Evolutionary conservation across 768 basidiomycete genomes (phyloP).

Genomic region (Lactarius hengduanensis): DNA sequence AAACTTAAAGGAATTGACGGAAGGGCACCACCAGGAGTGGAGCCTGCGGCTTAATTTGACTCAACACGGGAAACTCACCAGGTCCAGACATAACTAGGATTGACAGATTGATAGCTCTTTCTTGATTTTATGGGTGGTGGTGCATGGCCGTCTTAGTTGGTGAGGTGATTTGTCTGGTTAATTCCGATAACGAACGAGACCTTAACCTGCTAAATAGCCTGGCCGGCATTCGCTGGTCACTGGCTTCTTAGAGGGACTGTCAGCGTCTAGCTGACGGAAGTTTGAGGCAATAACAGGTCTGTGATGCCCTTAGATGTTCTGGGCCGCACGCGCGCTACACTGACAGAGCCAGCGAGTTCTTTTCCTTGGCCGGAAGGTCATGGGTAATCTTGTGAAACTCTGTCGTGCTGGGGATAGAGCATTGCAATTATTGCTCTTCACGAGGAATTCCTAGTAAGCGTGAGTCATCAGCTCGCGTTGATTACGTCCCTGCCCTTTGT

Average conservation of each 20-base stretch:
- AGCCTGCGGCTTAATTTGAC: slow-evolving; percentile 86
- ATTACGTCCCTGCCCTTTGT: too few relatives aligned
- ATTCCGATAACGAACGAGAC: slow-evolving; percentile 95
- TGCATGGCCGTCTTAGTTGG: slow-evolving; percentile 89
- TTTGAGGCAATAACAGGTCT: slow-evolving; percentile 20
- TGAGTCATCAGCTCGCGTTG: too few relatives aligned
- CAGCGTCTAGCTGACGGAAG: slow-evolving; percentile 2
- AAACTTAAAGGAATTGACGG: slow-evolving; percentile 57
- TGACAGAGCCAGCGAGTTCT: slow-evolving; percentile 85
- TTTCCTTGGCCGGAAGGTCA: slow-evolving; percentile 69
- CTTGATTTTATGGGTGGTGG: slow-evolving; percentile 80
- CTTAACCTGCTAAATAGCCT: slow-evolving; percentile 91
- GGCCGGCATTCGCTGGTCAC: slow-evolving; percentile 66
- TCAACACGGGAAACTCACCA: slow-evolving; percentile 81
- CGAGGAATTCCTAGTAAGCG: too few relatives aligned
- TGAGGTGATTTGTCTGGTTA: slow-evolving; percentile 97
- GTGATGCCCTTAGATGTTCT: slow-evolving; percentile 51
- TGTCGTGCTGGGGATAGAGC: too few relatives aligned
- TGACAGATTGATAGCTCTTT: slow-evolving; percentile 62
- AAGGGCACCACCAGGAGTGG: slow-evolving; percentile 79
- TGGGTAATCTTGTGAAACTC: too few relatives aligned
- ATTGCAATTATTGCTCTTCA: too few relatives aligned
- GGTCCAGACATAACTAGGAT: slow-evolving; percentile 61
- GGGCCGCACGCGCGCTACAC: slow-evolving; percentile 86
- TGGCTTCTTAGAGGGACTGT: slow-evolving; percentile 58